A percentile compares a stretch with the other conserved stretches of the same genome.
These are phyloP conservation scores for Sclerotinia nivalis DNA, from an alignment of 2,329 filamentous ascomycete species.

Conservation along the genomic window DNA sequence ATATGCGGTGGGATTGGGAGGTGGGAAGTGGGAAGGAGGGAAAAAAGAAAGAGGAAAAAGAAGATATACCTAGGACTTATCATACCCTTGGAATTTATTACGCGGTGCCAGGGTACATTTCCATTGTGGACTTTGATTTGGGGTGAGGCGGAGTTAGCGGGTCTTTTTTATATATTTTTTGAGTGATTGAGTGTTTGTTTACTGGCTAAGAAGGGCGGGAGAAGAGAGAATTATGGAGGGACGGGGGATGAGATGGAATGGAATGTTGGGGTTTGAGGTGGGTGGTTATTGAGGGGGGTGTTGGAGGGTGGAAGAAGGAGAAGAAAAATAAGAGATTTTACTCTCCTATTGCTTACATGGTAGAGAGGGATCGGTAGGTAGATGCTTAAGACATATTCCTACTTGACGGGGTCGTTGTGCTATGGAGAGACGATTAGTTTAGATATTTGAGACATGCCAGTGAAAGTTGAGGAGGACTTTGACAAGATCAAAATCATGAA, in stretches of 20 bases:
- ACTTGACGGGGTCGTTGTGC: slow-evolving; percentile 80
- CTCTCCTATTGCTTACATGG: no score
- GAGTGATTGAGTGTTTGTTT: no score
- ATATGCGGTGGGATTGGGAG: no score
- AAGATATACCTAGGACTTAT: slow-evolving; percentile 76
- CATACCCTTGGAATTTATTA: slow-evolving; percentile 82
- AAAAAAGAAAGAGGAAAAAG: no score
- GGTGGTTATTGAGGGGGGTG: no score
- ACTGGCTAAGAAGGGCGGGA: no score
- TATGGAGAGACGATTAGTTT: slow-evolving; percentile 39
- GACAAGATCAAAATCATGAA: no score
- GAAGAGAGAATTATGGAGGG: background rate
- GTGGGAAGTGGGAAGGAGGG: background rate
- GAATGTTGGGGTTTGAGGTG: background rate
- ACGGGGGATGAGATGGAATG: background rate
- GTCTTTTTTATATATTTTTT: no score
- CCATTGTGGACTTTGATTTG: slow-evolving; percentile 63
- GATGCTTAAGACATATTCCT: slow-evolving; percentile 84
- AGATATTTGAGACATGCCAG: no score
- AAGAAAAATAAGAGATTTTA: no score
- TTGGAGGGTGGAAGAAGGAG: no score
- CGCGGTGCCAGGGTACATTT: slow-evolving; percentile 92
- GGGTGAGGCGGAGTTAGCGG: slow-evolving; percentile 53
- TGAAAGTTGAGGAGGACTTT: no score
- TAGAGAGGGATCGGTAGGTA: slow-evolving; percentile 51